Percentiles rank a stretch among this genome's conserved stretches.
phyloP scores from a whole-genome alignment of 805 yeast genomes.

The Diddensiella transvaalensis region DNA sequence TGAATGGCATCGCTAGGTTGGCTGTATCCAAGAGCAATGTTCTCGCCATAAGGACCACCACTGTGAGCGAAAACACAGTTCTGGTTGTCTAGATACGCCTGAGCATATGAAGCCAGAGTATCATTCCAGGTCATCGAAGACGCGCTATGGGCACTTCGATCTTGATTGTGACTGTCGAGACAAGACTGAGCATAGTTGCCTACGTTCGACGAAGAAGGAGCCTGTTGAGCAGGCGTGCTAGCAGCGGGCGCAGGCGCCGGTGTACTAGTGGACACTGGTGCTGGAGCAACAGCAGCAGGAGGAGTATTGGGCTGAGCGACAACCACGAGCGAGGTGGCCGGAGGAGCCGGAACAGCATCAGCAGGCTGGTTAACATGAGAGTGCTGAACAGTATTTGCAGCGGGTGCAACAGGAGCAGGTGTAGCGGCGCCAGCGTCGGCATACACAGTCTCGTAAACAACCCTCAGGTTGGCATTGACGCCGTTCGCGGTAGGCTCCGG shows the following conservation, averaged over 20 bases:
- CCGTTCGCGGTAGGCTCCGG: slow-evolving; percentile 6
- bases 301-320: slow-evolving; percentile 9
- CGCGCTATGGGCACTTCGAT: slow-evolving; percentile 28
- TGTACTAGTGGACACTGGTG: slow-evolving; percentile 10
- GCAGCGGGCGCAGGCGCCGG: slow-evolving; percentile 16
- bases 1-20: slow-evolving; percentile 43
- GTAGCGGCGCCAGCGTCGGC: slow-evolving; percentile 11
- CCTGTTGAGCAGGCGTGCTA: slow-evolving; percentile 6
- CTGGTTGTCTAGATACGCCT: slow-evolving; percentile 44
- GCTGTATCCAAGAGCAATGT: slow-evolving; percentile 70
- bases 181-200: slow-evolving; percentile 16
- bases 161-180: slow-evolving; percentile 27
- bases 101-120: slow-evolving; percentile 51
- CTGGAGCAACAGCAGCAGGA: slow-evolving; percentile 12
- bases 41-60: slow-evolving; percentile 68
- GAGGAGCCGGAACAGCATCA: slow-evolving; percentile 8
- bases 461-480: background rate
- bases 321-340: slow-evolving; percentile 7
- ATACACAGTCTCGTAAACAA: slow-evolving; percentile 5
- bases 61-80: slow-evolving; percentile 62
- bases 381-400: background rate
- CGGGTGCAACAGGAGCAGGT: slow-evolving; percentile 9
- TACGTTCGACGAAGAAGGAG: slow-evolving; percentile 7
- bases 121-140: slow-evolving; percentile 52
- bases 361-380: background rate